Evolutionary conservation across 2,329 filamentous ascomycete species (phyloP).

Genomic region (Phoma sp.): DNA sequence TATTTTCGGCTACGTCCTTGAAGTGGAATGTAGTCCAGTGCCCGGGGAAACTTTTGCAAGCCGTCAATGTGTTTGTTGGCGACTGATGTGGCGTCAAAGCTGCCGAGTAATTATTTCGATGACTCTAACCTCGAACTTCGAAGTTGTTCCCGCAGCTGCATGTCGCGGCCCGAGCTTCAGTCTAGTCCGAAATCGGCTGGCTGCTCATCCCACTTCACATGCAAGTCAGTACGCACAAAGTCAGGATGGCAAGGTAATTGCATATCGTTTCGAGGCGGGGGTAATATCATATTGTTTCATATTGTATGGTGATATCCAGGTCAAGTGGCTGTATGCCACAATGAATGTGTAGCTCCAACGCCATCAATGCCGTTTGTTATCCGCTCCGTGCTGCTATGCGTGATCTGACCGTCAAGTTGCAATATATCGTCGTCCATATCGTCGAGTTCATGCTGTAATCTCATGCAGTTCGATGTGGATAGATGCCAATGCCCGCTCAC

Average conservation of each 20-base stretch:
- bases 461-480: background rate
- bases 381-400: conserved; percentile 14
- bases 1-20: conserved; percentile 11
- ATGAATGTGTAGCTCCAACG: conserved; percentile 31
- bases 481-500: background rate
- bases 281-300: conserved; percentile 7
- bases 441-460: background rate
- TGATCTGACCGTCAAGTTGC: conserved; percentile 5
- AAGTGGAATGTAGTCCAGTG: background rate
- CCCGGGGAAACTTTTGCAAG: background rate
- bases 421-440: conserved; percentile 8
- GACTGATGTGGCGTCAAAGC: conserved; percentile 10
- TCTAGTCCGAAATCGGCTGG: conserved; percentile 9
- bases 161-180: background rate
- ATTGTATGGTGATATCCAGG: conserved; percentile 23
- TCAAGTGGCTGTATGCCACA: conserved; percentile 32
- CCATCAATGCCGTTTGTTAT: conserved; percentile 39
- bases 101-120: conserved; percentile 17
- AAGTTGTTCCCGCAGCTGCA: conserved; percentile 13
- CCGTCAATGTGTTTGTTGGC: conserved; percentile 7
- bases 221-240: background rate
- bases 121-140: conserved; percentile 18
- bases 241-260: background rate
- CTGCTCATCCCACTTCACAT: conserved; percentile 5
- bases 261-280: background rate